phyloP scores from a whole-genome alignment of 257 asterid genomes.

The Orobanche coerulescens region DNA sequence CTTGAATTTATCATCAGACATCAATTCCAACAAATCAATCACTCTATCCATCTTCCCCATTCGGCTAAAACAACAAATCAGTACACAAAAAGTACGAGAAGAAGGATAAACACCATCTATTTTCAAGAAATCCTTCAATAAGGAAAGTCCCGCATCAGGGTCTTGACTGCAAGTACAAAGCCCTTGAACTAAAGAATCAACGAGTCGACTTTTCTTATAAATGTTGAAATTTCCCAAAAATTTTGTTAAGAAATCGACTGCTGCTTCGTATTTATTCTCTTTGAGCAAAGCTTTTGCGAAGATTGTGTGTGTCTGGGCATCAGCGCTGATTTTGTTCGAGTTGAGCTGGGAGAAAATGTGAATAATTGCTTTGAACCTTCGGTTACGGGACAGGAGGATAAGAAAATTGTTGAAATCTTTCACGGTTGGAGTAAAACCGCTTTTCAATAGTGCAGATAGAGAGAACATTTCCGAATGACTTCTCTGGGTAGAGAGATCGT shows the following conservation, averaged over 20 bases:
- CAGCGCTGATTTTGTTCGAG: slow-evolving; percentile 32
- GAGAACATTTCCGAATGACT: slow-evolving; percentile 27
- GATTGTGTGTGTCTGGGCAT: slow-evolving; percentile 36
- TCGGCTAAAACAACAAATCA: slow-evolving; percentile 45
- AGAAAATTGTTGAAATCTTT: slow-evolving; percentile 51
- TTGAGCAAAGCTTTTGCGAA: slow-evolving; percentile 43
- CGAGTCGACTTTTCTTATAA: slow-evolving; percentile 32
- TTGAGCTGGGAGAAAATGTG: slow-evolving; percentile 45
- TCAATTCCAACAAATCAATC: slow-evolving; percentile 51
- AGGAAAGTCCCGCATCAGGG: slow-evolving; percentile 48
- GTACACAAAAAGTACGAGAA: slow-evolving; percentile 50
- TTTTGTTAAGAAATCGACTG: slow-evolving; percentile 40
- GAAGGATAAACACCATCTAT: slow-evolving; percentile 39
- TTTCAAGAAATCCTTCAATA: slow-evolving; percentile 36
- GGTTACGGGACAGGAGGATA: slow-evolving; percentile 34
- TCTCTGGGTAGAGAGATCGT: neutral
- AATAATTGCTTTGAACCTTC: slow-evolving; percentile 39
- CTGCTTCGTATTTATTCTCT: slow-evolving; percentile 44
- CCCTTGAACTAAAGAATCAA: slow-evolving; percentile 53
- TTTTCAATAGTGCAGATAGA: slow-evolving; percentile 46
- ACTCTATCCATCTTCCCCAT: slow-evolving; percentile 54
- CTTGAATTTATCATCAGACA: slow-evolving; percentile 40
- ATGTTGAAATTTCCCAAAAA: slow-evolving; percentile 23
- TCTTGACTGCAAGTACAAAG: slow-evolving; percentile 35
- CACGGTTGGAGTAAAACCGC: slow-evolving; percentile 54